Base-by-base conservation (phyloP, 2,329 filamentous ascomycete genomes). In the Arthrinium phaeospermum region DNA sequence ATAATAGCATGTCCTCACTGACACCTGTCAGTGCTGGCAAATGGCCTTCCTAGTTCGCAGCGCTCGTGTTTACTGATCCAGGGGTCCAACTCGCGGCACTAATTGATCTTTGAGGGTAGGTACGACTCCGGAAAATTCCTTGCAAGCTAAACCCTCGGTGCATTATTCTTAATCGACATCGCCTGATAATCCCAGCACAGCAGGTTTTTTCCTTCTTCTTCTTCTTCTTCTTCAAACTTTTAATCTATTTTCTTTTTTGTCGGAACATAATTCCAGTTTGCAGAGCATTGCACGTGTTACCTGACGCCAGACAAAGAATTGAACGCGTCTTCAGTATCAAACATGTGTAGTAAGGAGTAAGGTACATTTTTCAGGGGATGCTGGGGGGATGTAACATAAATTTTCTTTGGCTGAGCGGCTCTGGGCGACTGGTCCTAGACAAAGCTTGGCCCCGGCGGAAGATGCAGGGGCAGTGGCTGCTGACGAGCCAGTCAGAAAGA, bases 381-480 rank as follows among this genome's bases (percentile, higher is more conserved):
- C 22, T n/a, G 34, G 57, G 57, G 57, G 14, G 57, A 64, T 64
- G 53, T 22, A 61, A 61, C 64, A 24, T 13, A 6, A 22, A 16
- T 46, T 68, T 68, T 24, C 34, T 61, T 61, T 61, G 13, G 24
- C 53, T 61, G 53, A 30, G 27, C 27, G 34, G 27, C 53, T 22
- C 24, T 44, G 44, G 37, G 34, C 37, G 64, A 27, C 41, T 45
- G 45, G 67, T 19, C 6, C 41, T 30, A 24, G 13, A 30, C 34
- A 30, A 45, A 47, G 45, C 41, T 68, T 68, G 45, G 67, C 45
- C 45, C 44, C 13, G 45, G 14, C 27, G 45, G 44, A 16, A 19
- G 45, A 68, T 47, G 41, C 45, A 47, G 45, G 41, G 67, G 67
- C 24, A 68, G 41, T 68, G 41, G 67, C 67, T 68, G 67, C 67